These are phyloP conservation scores for Fusarium guadeloupense DNA, from an alignment of 2,329 filamentous ascomycete species.

Conservation along the genomic window DNA sequence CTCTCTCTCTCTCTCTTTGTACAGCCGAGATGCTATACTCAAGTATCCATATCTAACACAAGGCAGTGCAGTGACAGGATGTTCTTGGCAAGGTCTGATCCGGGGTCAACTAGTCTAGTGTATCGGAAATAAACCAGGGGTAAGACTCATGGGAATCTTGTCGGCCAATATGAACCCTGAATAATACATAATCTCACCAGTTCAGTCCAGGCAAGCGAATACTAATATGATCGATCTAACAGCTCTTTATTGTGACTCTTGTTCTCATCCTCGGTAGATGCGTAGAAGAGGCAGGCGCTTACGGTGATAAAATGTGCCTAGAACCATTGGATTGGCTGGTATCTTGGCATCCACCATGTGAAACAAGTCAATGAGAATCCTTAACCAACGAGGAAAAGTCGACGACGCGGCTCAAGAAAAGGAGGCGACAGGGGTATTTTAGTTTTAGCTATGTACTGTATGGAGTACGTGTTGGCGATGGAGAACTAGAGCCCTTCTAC, in stretches of 20 bases:
- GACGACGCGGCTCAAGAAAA: slow-evolving; percentile 30
- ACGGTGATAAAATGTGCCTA: slow-evolving; percentile 1
- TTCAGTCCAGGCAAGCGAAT: background rate
- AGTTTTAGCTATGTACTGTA: too few species aligned
- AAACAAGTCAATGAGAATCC: slow-evolving; percentile 32
- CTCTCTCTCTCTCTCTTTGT: too few species aligned
- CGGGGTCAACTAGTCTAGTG: slow-evolving; percentile 8
- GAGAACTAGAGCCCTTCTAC: slow-evolving; percentile 2
- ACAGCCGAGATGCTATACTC: background rate
- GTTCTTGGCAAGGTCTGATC: slow-evolving; percentile 5
- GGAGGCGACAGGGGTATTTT: slow-evolving; percentile 28
- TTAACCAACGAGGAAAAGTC: slow-evolving; percentile 25
- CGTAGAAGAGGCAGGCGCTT: slow-evolving; percentile 10
- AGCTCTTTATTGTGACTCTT: background rate
- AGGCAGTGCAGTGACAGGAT: background rate
- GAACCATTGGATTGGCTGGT: slow-evolving; percentile 14
- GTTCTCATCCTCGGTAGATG: background rate
- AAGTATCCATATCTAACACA: background rate
- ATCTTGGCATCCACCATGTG: slow-evolving; percentile 20
- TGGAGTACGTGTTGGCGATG: too few species aligned
- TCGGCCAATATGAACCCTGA: slow-evolving; percentile 2
- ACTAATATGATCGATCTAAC: background rate
- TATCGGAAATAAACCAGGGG: slow-evolving; percentile 31
- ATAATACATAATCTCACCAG: background rate
- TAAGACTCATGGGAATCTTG: slow-evolving; percentile 12